phyloP scores from a whole-genome alignment of 352 stramenopile species.

The Globisporangium recalcitrans region DNA sequence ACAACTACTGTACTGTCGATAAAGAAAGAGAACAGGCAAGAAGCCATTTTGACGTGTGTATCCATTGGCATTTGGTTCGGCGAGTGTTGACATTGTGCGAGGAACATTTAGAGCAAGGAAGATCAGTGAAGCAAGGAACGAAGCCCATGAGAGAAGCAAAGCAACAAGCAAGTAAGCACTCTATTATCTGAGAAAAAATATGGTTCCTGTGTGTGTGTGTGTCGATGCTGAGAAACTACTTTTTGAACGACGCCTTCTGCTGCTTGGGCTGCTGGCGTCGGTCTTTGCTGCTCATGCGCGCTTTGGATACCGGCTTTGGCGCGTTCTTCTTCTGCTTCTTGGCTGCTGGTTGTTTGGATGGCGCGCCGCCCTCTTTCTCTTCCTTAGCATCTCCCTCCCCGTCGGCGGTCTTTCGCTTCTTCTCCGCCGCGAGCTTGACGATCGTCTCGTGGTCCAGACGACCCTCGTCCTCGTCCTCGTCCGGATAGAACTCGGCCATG shows the following conservation, averaged over 20 bases:
- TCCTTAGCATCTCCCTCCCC: neutral
- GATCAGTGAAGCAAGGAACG: neutral
- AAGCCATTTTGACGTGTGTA: neutral
- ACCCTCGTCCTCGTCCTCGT: slow-evolving; percentile 37
- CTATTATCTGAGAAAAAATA: neutral
- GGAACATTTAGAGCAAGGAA: neutral
- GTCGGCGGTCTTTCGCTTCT: slow-evolving; percentile 16
- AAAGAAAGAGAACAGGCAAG: neutral
- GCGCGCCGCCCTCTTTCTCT: neutral
- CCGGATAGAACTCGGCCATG: slow-evolving; percentile 60
- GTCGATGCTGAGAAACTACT: slow-evolving; percentile 2
- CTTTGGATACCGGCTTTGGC: slow-evolving; percentile 3
- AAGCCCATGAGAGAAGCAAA: neutral
- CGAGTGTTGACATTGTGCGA: neutral
- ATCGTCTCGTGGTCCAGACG: slow-evolving; percentile 17
- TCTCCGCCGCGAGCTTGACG: slow-evolving; percentile 10
- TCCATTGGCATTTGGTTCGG: neutral
- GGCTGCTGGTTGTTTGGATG: neutral
- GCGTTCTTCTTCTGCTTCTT: slow-evolving; percentile 18
- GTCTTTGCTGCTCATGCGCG: slow-evolving; percentile 21
- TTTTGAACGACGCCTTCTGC: slow-evolving; percentile 11
- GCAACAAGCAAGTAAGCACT: neutral
- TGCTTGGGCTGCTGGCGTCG: slow-evolving; percentile 15
- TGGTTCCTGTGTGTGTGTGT: neutral
- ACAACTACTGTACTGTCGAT: slow-evolving; percentile 8